Evolutionary conservation across 2,329 filamentous ascomycete species (phyloP).

Genomic region (Trichoderma endophyticum): DNA sequence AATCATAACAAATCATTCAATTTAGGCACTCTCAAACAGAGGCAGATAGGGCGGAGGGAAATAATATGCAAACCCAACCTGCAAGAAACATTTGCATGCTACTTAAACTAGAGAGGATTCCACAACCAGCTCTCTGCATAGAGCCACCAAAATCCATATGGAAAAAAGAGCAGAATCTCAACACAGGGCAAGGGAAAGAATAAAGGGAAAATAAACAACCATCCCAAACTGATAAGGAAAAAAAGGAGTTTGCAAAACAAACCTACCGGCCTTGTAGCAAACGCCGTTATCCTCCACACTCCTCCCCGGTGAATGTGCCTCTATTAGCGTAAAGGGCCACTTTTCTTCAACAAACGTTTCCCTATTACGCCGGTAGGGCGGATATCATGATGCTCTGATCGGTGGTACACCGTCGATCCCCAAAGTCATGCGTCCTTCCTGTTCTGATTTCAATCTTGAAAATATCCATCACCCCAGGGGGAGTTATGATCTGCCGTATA

Average conservation of each 20-base stretch:
- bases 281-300: conserved; percentile 10
- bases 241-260: conserved; percentile 1
- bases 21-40: conserved; percentile 17
- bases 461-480: conserved; percentile 25
- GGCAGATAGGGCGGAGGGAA: background rate
- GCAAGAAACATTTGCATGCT: background rate
- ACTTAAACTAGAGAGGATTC: background rate
- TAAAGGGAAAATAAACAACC: background rate
- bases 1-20: background rate
- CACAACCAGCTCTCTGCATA: background rate
- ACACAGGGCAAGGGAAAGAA: background rate
- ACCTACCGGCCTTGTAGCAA: conserved; percentile 12
- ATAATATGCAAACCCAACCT: background rate
- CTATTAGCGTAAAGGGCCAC: background rate
- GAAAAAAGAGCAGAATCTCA: background rate
- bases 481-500: conserved; percentile 23
- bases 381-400: conserved; percentile 13
- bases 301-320: background rate
- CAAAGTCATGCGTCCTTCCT: background rate
- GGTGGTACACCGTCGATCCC: background rate
- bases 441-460: background rate
- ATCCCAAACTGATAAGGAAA: conserved; percentile 11
- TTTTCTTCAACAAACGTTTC: background rate
- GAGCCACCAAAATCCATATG: background rate
- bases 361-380: background rate